Evolutionary conservation across 2,329 filamentous ascomycete genomes (phyloP).

Genomic region (Aspergillus aculeatinus): DNA sequence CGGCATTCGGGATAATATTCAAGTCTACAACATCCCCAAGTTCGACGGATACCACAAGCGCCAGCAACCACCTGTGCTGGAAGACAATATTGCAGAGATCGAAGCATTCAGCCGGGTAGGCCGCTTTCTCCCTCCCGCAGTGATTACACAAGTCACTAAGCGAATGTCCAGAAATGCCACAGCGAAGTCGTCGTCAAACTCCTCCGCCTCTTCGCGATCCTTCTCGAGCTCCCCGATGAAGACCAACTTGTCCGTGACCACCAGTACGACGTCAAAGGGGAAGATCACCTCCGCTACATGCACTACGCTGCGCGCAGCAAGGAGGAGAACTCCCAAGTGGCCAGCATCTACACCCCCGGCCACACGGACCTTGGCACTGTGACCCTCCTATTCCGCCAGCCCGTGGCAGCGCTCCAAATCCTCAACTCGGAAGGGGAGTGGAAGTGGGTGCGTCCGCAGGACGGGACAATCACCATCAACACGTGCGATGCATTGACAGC

Average conservation of each 20-base stretch:
- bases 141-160: too few relatives aligned
- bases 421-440: constrained; percentile 50
- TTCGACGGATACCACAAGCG: constrained; percentile 52
- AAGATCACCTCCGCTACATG: constrained; percentile 65
- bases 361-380: constrained; percentile 60
- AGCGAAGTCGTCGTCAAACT: constrained; percentile 42
- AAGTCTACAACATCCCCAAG: constrained; percentile 62
- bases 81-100: constrained; percentile 55
- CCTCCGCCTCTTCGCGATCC: constrained; percentile 60
- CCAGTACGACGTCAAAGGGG: constrained; percentile 57
- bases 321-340: constrained; percentile 49
- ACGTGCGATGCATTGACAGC: constrained; percentile 52
- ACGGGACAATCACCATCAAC: constrained; percentile 55
- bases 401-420: constrained; percentile 58
- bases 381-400: constrained; percentile 59
- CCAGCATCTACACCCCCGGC: constrained; percentile 48
- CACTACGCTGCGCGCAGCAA: constrained; percentile 53
- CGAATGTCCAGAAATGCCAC: constrained; percentile 29
- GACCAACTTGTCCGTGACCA: constrained; percentile 58
- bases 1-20: constrained; percentile 54
- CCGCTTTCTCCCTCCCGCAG: neutral
- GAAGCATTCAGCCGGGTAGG: constrained; percentile 52
- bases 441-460: constrained; percentile 53
- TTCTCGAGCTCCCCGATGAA: constrained; percentile 61
- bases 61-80: constrained; percentile 49